Conservation (phyloP, 345 rosid species). For the Gossypium thurberi region DNA sequence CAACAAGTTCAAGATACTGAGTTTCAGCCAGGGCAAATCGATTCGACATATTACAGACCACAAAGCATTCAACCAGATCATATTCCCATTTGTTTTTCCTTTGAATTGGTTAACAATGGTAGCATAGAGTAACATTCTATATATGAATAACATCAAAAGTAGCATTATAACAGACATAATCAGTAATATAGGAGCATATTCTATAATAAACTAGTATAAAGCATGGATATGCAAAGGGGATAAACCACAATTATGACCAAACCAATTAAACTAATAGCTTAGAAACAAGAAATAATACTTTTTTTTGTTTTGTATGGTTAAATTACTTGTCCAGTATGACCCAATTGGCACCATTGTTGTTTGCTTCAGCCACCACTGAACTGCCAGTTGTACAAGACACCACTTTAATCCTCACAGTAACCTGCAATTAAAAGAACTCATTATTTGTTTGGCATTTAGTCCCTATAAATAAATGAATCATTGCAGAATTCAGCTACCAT, state of each 20-base stretch:
- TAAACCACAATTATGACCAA: constrained; percentile 6
- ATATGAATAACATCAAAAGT: neutral
- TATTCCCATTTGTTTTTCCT: neutral
- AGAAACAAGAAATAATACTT: constrained; percentile 55
- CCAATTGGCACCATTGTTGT: constrained; percentile 57
- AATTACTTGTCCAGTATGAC: constrained; percentile 80
- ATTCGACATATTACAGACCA: neutral
- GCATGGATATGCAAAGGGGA: neutral
- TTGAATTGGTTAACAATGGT: neutral
- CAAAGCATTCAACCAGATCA: neutral
- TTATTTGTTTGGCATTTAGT: neutral
- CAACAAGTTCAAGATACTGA: neutral
- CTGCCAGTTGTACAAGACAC: constrained; percentile 37
- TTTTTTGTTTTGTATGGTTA: constrained; percentile 29
- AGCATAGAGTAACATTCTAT: neutral
- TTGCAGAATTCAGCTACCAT: neutral
- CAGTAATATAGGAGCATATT: no score
- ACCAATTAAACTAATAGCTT: constrained; percentile 21
- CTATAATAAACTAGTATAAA: neutral
- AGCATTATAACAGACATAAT: neutral
- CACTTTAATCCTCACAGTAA: constrained; percentile 64
- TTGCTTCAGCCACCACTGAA: constrained; percentile 60
- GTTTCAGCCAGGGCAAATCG: neutral
- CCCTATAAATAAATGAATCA: neutral
- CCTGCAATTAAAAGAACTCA: constrained; percentile 30